Percentiles rank a stretch among this genome's conserved stretches.
phyloP scores from a whole-genome alignment of 805 yeast species.

The Grigorovia transvaalensis region DNA sequence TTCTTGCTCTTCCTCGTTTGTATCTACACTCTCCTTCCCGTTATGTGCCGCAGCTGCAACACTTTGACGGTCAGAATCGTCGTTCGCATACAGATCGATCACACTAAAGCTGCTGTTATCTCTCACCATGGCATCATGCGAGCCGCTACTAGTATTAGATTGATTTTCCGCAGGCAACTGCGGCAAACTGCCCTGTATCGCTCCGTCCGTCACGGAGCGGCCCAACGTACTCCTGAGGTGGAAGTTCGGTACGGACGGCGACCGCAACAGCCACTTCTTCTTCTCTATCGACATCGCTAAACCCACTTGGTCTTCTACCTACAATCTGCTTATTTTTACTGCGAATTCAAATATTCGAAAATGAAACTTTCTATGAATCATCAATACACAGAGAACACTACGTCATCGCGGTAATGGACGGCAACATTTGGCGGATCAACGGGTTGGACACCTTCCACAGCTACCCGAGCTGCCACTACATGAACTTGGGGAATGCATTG shows the following conservation, averaged over 20 bases:
- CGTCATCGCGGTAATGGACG: slow-evolving; percentile 4
- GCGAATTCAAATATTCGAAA: neutral
- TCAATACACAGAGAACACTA: too few relatives aligned
- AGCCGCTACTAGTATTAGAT: neutral
- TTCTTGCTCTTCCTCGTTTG: neutral
- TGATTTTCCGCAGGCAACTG: neutral
- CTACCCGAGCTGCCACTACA: slow-evolving; percentile 23
- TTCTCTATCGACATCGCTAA: neutral
- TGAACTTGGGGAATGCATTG: slow-evolving; percentile 27
- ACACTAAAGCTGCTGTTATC: slow-evolving; percentile 28
- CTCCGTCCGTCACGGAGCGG: neutral
- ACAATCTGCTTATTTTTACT: neutral
- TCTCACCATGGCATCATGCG: slow-evolving; percentile 2
- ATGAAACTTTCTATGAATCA: neutral
- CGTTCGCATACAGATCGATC: slow-evolving; percentile 31
- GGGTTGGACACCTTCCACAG: neutral
- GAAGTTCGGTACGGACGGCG: slow-evolving; percentile 10
- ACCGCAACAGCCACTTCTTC: neutral
- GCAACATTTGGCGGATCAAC: slow-evolving; percentile 5
- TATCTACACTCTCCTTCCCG: slow-evolving; percentile 6
- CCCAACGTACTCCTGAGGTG: slow-evolving; percentile 1
- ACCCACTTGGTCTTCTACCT: neutral
- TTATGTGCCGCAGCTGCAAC: neutral
- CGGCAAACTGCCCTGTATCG: neutral
- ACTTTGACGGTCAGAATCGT: slow-evolving; percentile 6